A percentile compares a stretch with the other conserved stretches of the same genome.
Evolutionary conservation across 345 rosid genomes (phyloP).

Genomic region (Kernera saxatilis): DNA sequence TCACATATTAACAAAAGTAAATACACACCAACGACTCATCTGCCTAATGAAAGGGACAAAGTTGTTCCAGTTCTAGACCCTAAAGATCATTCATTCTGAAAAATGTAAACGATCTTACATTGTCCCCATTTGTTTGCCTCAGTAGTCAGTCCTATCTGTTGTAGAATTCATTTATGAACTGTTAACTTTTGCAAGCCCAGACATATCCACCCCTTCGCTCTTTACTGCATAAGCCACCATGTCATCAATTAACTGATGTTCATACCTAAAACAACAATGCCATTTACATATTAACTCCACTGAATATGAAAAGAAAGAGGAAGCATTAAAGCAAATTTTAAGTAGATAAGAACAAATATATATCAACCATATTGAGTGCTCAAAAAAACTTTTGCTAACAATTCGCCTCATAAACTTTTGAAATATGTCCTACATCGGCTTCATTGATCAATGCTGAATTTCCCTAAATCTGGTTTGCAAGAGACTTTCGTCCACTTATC

Average conservation of each 20-base stretch:
- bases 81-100: slow-evolving; percentile 60
- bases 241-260: slow-evolving; percentile 96
- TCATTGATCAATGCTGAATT: too few relatives aligned
- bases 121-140: slow-evolving; percentile 53
- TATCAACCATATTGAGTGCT: slow-evolving; percentile 78
- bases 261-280: slow-evolving; percentile 54
- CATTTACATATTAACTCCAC: not conserved
- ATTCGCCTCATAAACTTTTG: slow-evolving; percentile 81
- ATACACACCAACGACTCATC: slow-evolving; percentile 46
- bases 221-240: slow-evolving; percentile 96
- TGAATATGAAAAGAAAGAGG: not conserved
- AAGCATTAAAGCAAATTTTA: not conserved
- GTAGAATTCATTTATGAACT: not conserved
- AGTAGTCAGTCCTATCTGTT: slow-evolving; percentile 52
- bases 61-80: slow-evolving; percentile 62
- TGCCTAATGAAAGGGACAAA: slow-evolving; percentile 61
- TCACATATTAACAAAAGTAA: too few relatives aligned
- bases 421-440: slow-evolving; percentile 96
- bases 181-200: slow-evolving; percentile 88
- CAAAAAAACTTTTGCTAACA: slow-evolving; percentile 93
- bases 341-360: not conserved
- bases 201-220: slow-evolving; percentile 98
- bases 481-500: too few relatives aligned
- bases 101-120: slow-evolving; percentile 61
- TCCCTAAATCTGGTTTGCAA: too few relatives aligned